phyloP scores from a whole-genome alignment of 2,329 filamentous ascomycete genomes.

The Colletotrichum magnum region DNA sequence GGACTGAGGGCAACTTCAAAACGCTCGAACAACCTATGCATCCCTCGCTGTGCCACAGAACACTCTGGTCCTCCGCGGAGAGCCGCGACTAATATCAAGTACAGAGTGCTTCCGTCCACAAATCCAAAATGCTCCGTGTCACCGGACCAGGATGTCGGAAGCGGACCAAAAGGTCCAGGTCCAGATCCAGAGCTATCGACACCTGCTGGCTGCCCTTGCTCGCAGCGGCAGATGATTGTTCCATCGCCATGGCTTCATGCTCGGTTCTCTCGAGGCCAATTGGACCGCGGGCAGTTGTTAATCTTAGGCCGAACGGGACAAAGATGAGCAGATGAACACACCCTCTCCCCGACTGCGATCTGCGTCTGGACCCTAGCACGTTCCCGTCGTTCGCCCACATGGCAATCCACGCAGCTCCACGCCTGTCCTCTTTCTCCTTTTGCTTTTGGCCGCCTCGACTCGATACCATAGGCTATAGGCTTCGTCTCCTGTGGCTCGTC shows the following conservation, averaged over 20 bases:
- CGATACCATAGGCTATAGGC: slow-evolving; percentile 8
- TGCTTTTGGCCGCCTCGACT: slow-evolving; percentile 2
- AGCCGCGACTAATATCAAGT: too few species aligned
- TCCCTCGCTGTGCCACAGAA: not conserved
- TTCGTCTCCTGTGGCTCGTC: slow-evolving; percentile 21
- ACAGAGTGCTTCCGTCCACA: not conserved
- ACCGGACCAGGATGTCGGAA: slow-evolving; percentile 14
- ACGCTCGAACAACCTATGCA: not conserved
- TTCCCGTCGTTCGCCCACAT: slow-evolving; percentile 30
- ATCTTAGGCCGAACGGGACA: slow-evolving; percentile 19
- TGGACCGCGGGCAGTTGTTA: slow-evolving; percentile 7
- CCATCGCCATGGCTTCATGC: slow-evolving; percentile 16
- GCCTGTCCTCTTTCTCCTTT: not conserved
- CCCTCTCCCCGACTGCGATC: slow-evolving; percentile 33
- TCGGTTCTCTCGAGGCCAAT: slow-evolving; percentile 17
- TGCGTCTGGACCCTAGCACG: slow-evolving; percentile 27
- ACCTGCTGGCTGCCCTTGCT: slow-evolving; percentile 10
- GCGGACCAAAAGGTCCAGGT: slow-evolving; percentile 26
- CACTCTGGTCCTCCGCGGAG: too few species aligned
- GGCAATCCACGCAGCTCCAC: slow-evolving; percentile 28
- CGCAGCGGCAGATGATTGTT: slow-evolving; percentile 22
- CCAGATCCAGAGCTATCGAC: slow-evolving; percentile 7
- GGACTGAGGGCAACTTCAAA: not conserved
- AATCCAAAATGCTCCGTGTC: not conserved
- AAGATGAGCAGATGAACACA: slow-evolving; percentile 33